A percentile compares a stretch with the other conserved stretches of the same genome.
Evolutionary conservation across 2,329 filamentous ascomycete species (phyloP).

Genomic region (Simplicillium aogashimaense): DNA sequence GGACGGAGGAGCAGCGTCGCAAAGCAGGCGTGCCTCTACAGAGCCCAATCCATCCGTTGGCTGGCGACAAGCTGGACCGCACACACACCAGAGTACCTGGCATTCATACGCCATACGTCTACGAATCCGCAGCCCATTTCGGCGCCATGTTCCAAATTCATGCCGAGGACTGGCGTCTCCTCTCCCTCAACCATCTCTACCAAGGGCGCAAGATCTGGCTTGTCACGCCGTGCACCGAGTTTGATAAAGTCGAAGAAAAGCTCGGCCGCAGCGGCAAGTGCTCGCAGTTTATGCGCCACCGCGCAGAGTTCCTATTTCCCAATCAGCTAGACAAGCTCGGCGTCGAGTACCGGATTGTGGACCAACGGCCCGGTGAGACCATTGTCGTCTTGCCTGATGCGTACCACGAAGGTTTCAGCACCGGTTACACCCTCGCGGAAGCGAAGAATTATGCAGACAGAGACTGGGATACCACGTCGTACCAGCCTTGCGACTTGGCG

Average conservation of each 20-base stretch:
- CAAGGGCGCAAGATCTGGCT: constrained; percentile 30
- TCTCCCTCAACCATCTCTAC: constrained; percentile 28
- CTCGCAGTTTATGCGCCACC: constrained; percentile 30
- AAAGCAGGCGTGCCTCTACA: constrained; percentile 23
- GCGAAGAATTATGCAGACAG: constrained; percentile 28
- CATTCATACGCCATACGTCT: constrained; percentile 29
- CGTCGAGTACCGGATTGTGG: constrained; percentile 25
- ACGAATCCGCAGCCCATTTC: constrained; percentile 26
- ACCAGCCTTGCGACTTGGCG: constrained; percentile 21
- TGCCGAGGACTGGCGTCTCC: constrained; percentile 27
- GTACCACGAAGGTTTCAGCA: constrained; percentile 30
- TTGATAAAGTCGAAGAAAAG: constrained; percentile 22
- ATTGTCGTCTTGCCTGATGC: constrained; percentile 28
- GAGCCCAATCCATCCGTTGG: constrained; percentile 26
- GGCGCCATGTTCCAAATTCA: constrained; percentile 29
- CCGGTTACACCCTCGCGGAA: constrained; percentile 29
- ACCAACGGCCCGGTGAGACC: constrained; percentile 27
- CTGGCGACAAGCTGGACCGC: constrained; percentile 24
- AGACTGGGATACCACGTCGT: constrained; percentile 23
- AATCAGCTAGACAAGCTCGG: constrained; percentile 26
- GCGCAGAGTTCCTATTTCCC: constrained; percentile 29
- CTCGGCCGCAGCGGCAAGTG: constrained; percentile 20
- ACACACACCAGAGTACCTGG: constrained; percentile 27
- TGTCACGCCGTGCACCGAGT: constrained; percentile 24
- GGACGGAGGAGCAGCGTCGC: constrained; percentile 22